phyloP scores from a whole-genome alignment of 1,139 yeast genomes.

The Zygosaccharomyces pseudobailii region DNA sequence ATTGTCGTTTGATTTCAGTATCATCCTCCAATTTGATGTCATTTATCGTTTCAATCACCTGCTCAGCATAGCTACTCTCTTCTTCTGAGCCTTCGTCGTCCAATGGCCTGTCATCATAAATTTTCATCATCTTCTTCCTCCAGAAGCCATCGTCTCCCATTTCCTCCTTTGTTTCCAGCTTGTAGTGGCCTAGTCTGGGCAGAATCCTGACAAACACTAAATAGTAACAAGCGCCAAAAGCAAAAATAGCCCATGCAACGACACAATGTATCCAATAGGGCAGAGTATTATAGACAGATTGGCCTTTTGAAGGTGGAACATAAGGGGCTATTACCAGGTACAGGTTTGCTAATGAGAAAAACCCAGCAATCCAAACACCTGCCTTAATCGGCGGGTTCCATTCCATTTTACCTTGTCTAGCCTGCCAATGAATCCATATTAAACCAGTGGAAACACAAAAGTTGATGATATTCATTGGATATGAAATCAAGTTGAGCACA shows the following conservation, averaged over 20 bases:
- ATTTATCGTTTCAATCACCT: background rate
- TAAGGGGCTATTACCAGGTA: constrained; percentile 78
- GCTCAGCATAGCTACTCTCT: background rate
- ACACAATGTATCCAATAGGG: constrained; percentile 84
- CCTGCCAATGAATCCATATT: constrained; percentile 57
- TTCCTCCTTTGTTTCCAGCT: constrained; percentile 52
- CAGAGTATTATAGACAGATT: constrained; percentile 57
- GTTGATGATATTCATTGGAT: constrained; percentile 69
- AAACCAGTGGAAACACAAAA: constrained; percentile 70
- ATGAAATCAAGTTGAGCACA: constrained; percentile 67
- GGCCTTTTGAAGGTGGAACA: constrained; percentile 66
- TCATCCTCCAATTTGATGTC: background rate
- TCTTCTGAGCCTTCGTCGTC: background rate
- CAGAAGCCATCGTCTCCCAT: constrained; percentile 71
- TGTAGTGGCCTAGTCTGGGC: constrained; percentile 58
- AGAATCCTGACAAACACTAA: constrained; percentile 56
- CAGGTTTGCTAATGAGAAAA: constrained; percentile 63
- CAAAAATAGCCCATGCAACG: constrained; percentile 76
- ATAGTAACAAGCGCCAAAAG: constrained; percentile 69
- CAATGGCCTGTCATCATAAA: constrained; percentile 13
- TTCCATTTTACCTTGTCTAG: constrained; percentile 45
- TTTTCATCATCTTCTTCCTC: constrained; percentile 56
- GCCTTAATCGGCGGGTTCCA: constrained; percentile 81
- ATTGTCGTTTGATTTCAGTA: background rate
- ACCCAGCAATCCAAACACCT: constrained; percentile 54